A percentile compares a stretch with the other conserved stretches of the same genome.
These are phyloP conservation scores for Periglandula ipomoeae DNA, from an alignment of 2,329 filamentous ascomycete genomes.

Conservation along the genomic window DNA sequence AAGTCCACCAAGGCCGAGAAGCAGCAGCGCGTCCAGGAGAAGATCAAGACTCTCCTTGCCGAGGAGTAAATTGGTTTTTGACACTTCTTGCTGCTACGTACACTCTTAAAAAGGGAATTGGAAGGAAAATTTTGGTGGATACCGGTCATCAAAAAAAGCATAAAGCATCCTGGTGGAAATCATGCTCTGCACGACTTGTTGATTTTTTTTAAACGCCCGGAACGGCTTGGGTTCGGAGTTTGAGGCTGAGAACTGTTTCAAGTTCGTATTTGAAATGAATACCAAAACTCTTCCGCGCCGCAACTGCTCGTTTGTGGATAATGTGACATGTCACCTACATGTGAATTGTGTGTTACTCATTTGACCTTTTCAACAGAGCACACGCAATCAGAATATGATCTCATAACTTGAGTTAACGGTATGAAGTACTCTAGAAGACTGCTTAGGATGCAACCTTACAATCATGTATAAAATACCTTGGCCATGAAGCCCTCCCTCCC, in stretches of 20 bases:
- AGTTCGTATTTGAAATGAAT: constrained; percentile 27
- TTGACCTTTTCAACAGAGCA: background rate
- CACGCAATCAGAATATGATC: background rate
- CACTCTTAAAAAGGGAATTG: constrained; percentile 14
- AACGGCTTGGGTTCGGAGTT: constrained; percentile 29
- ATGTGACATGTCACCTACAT: background rate
- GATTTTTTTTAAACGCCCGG: constrained; percentile 2
- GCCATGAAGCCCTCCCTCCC: constrained; percentile 3
- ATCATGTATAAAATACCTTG: constrained; percentile 7
- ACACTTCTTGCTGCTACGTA: background rate
- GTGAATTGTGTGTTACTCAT: background rate
- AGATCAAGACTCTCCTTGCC: constrained; percentile 73
- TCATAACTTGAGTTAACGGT: no score
- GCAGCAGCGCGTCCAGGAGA: constrained; percentile 74
- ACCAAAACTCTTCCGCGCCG: constrained; percentile 19
- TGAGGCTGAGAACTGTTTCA: constrained; percentile 28
- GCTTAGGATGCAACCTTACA: no score
- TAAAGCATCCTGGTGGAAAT: background rate
- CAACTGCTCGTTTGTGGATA: background rate
- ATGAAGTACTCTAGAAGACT: background rate
- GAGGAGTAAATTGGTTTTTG: constrained; percentile 28
- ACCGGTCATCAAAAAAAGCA: background rate
- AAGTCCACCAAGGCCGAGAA: constrained; percentile 83
- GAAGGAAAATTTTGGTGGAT: background rate
- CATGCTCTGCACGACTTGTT: constrained; percentile 1